phyloP scores from a whole-genome alignment of 192 early-diverging fungal species.

The Mortierella claussenii region DNA sequence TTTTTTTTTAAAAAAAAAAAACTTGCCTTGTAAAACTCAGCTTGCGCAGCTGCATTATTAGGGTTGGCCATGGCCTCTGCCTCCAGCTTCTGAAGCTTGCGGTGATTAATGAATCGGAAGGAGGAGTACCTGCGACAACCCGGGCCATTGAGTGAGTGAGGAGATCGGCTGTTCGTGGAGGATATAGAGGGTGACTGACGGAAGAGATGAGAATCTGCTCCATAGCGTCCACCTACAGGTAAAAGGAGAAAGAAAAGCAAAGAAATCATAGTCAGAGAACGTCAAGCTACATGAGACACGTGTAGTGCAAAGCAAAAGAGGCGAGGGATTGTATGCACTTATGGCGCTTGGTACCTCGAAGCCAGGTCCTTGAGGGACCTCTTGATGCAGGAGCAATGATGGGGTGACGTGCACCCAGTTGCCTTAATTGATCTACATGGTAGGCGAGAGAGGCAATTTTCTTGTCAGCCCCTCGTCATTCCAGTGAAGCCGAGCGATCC shows the following conservation, averaged over 20 bases:
- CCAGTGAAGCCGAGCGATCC: not conserved
- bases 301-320: too few relatives aligned
- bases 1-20: too few relatives aligned
- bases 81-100: constrained; percentile 61
- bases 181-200: constrained; percentile 3
- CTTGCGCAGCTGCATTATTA: constrained; percentile 58
- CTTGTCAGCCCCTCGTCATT: not conserved
- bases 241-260: too few relatives aligned
- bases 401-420: constrained; percentile 13
- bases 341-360: constrained; percentile 15
- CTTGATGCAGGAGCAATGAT: not conserved
- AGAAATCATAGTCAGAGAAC: too few relatives aligned
- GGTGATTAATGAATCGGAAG: constrained; percentile 56
- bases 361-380: not conserved
- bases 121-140: constrained; percentile 45
- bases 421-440: constrained; percentile 13
- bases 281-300: too few relatives aligned
- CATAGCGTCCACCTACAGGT: not conserved
- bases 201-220: not conserved
- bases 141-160: not conserved
- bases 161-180: constrained; percentile 9
- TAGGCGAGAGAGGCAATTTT: not conserved
- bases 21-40: constrained; percentile 64
- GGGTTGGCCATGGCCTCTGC: constrained; percentile 64
- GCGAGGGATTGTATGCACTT: too few relatives aligned